Evolutionary conservation across 1,284 basidiomycete genomes (phyloP).

Genomic region (Mycena sp.): DNA sequence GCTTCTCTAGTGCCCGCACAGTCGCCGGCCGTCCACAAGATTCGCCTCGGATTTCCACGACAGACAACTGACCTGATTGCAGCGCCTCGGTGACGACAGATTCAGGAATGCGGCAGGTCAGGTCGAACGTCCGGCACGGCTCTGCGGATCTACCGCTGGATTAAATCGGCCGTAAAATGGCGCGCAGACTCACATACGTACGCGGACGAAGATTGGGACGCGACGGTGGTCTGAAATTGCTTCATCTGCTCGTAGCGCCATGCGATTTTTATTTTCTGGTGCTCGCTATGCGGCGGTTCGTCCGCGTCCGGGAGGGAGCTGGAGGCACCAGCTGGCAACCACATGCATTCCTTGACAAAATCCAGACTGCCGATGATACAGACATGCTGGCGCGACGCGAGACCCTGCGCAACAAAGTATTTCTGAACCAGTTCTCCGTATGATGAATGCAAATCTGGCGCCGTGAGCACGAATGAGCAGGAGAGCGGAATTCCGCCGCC

Average conservation of each 20-base stretch:
- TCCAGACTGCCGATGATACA: constrained; percentile 70
- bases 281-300: constrained; percentile 46
- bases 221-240: constrained; percentile 89
- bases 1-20: background rate
- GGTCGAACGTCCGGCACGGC: constrained; percentile 79
- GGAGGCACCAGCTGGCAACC: constrained; percentile 53
- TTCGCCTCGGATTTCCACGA: constrained; percentile 39
- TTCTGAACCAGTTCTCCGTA: constrained; percentile 90
- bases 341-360: constrained; percentile 82
- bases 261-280: constrained; percentile 83
- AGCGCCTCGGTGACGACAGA: constrained; percentile 56
- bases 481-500: constrained; percentile 93
- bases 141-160: constrained; percentile 52
- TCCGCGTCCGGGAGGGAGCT: constrained; percentile 27
- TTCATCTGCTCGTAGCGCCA: constrained; percentile 96
- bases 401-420: constrained; percentile 90
- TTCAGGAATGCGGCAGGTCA: constrained; percentile 67
- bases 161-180: no score
- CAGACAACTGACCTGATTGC: constrained; percentile 47
- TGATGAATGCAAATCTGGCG: constrained; percentile 85
- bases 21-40: background rate
- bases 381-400: constrained; percentile 76
- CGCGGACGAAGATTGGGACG: constrained; percentile 26
- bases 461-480: constrained; percentile 76
- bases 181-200: background rate